phyloP scores from a whole-genome alignment of 139 green algal species.

The Micractinium conductrix region DNA sequence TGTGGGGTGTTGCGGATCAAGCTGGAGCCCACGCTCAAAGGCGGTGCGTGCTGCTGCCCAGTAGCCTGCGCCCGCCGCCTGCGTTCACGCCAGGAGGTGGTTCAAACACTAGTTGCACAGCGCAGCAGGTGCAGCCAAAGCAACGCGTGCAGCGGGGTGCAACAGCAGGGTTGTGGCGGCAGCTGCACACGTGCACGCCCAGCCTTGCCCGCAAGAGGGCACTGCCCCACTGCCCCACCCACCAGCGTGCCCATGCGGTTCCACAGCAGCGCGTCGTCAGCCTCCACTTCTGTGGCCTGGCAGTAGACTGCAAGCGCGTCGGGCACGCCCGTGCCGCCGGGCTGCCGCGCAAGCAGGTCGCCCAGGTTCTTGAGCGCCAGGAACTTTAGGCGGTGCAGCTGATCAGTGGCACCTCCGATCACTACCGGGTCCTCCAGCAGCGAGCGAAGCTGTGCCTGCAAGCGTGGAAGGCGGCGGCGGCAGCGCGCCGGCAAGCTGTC shows the following conservation, averaged over 20 bases:
- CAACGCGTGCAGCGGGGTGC: no score
- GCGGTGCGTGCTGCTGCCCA: slow-evolving; percentile 25
- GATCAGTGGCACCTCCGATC: slow-evolving; percentile 27
- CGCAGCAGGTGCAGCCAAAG: no score
- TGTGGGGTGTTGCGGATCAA: slow-evolving; percentile 36
- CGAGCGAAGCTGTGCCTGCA: slow-evolving; percentile 20
- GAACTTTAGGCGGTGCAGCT: slow-evolving; percentile 37
- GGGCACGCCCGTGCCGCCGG: not conserved
- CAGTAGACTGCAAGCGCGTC: slow-evolving; percentile 31
- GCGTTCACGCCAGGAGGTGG: not conserved
- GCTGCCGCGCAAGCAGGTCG: slow-evolving; percentile 3
- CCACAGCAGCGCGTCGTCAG: slow-evolving; percentile 33
- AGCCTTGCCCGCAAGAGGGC: no score
- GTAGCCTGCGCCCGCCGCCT: slow-evolving; percentile 26
- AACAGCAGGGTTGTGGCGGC: no score
- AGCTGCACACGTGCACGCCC: no score
- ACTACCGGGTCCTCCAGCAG: slow-evolving; percentile 32
- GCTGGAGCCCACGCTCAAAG: slow-evolving; percentile 28
- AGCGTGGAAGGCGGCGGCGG: not conserved
- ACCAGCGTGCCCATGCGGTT: slow-evolving; percentile 39
- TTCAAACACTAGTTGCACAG: no score
- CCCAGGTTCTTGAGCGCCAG: slow-evolving; percentile 41
- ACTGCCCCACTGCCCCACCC: not conserved
- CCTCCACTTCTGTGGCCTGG: slow-evolving; percentile 8
- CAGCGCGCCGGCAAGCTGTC: not conserved